Evolutionary conservation across 2,329 filamentous ascomycete genomes (phyloP), one percentile per base, ranked within the genome.

Genomic region (Parafenestella ontariensis): DNA sequence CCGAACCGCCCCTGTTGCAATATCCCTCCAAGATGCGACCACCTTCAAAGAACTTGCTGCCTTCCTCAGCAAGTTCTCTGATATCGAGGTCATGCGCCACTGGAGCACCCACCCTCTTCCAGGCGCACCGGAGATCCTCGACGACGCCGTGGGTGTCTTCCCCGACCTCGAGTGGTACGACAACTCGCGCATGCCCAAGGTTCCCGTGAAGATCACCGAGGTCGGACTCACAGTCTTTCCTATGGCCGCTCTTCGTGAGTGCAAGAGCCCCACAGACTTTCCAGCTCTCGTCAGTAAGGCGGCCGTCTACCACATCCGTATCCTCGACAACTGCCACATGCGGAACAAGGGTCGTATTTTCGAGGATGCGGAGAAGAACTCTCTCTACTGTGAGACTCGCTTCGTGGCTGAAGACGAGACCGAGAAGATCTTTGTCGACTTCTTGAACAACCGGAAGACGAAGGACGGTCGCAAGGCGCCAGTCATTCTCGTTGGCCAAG

Each of bases 281-380:
- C 3, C 3, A 7, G 18, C 37, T 21, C n/a, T 6, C 9, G 7
- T 40, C 15, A 21, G 5, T 5, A 6, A 40, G 18, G 18, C 18
- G 3, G 18, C 3, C 9, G 18, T 18, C 15, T 43, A 33, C 37
- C 39, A 49, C 20, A 40, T 46, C 5, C 33, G 49, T n/a, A 15
- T 46, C 18, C 31, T 37, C 41, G 49, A 51, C 15, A 40, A 29
- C 21, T 45, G 49, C 41, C 49, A 51, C 37, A 42, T 42, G 46
- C 46, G 46, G 24, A 49, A 49, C 26, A 20, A 49, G 13, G 18
- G 15, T 7, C 20, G 9, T 21, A 13, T 8, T 21, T 40, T 21
- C n/a, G 9, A 20, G n/a, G 37, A 40, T 17, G 37, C 37, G 5
- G 37, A 40, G 18, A 40, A 40, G 18, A 40, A 40, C 37, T 21